Percentiles rank a stretch among this genome's conserved stretches.
Conservation (phyloP, 1,284 basidiomycete genomes). For the Fistulinella cinereoalba region DNA sequence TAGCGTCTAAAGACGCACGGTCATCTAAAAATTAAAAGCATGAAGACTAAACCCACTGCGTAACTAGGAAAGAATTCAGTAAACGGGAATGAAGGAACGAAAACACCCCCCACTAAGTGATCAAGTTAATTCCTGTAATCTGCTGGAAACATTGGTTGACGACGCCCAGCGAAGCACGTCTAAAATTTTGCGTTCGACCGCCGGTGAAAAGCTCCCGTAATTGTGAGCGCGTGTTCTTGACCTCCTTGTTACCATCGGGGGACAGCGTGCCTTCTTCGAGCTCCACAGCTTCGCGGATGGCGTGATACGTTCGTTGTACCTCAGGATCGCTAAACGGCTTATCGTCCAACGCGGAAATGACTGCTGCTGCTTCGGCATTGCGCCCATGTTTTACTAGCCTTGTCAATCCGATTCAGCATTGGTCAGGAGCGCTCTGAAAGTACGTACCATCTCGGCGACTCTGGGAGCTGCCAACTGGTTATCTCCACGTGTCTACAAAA, state of each 20-base stretch:
- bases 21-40: not conserved
- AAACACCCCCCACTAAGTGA: slow-evolving; percentile 51
- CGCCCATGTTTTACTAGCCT: slow-evolving; percentile 60
- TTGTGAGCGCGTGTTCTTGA: slow-evolving; percentile 12
- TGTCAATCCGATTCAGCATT: not conserved
- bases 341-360: slow-evolving; percentile 62
- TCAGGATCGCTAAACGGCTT: slow-evolving; percentile 49
- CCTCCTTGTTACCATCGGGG: slow-evolving; percentile 9
- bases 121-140: slow-evolving; percentile 56
- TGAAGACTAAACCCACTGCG: slow-evolving; percentile 31
- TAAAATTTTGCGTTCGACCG: slow-evolving; percentile 63
- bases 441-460: slow-evolving; percentile 62
- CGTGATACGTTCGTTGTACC: slow-evolving; percentile 54
- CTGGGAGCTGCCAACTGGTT: slow-evolving; percentile 48
- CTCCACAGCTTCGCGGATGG: slow-evolving; percentile 51
- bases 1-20: slow-evolving; percentile 41
- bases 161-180: slow-evolving; percentile 56
- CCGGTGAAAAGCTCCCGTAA: slow-evolving; percentile 53
- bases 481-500: slow-evolving; percentile 22
- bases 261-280: slow-evolving; percentile 32
- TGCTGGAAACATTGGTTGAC: slow-evolving; percentile 72
- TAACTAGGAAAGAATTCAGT: slow-evolving; percentile 17
- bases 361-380: slow-evolving; percentile 58
- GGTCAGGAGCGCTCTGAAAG: not conserved
- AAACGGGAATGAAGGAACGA: not conserved